phyloP scores from a whole-genome alignment of 257 asterid species.

The Solanum chiquidenum region DNA sequence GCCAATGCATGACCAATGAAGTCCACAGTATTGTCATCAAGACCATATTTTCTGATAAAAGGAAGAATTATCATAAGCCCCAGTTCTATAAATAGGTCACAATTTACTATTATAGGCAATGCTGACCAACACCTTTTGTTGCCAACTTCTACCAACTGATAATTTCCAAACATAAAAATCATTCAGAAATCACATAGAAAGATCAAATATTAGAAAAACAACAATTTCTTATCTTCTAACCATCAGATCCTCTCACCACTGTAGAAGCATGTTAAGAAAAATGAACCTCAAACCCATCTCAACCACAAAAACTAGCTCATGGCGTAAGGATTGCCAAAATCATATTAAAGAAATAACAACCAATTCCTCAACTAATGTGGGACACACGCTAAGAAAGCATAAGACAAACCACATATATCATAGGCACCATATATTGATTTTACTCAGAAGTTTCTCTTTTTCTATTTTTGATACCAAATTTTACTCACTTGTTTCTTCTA shows the following conservation, averaged over 20 bases:
- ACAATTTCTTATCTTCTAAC: neutral
- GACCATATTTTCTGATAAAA: constrained; percentile 70
- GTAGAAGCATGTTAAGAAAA: neutral
- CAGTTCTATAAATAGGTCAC: neutral
- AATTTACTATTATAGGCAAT: neutral
- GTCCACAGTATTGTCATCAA: constrained; percentile 87
- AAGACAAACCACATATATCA: neutral
- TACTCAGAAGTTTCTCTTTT: neutral
- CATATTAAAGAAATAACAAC: neutral
- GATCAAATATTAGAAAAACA: neutral
- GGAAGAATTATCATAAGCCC: neutral
- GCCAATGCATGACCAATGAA: constrained; percentile 87
- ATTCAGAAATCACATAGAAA: neutral
- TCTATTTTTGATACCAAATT: neutral
- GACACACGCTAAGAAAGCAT: neutral
- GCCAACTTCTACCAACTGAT: neutral
- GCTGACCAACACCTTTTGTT: neutral
- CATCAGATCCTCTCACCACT: neutral
- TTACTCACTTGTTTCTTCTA: neutral
- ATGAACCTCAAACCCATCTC: neutral
- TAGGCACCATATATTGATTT: neutral
- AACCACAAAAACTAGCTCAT: neutral
- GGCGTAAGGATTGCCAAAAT: neutral
- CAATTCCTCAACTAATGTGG: neutral
- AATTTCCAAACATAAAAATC: neutral